These are phyloP conservation scores for Sphaceloma murrayae DNA, from an alignment of 2,329 filamentous ascomycete genomes.

Conservation along the genomic window DNA sequence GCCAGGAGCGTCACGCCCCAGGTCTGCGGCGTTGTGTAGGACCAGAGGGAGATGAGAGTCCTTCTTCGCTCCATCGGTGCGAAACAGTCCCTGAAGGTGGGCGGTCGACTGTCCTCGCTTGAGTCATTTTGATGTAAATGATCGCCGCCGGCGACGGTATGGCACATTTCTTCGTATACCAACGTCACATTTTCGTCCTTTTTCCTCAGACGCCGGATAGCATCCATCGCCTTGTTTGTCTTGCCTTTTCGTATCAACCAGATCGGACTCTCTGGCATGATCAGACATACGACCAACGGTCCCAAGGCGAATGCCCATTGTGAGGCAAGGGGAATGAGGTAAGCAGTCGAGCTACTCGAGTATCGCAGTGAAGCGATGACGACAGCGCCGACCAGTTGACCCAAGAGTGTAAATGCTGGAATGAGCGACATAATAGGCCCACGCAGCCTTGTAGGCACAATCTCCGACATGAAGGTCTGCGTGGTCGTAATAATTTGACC, in stretches of 20 bases:
- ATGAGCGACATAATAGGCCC: constrained; percentile 42
- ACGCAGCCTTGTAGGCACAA: constrained; percentile 38
- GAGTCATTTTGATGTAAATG: constrained; percentile 21
- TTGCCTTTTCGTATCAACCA: constrained; percentile 39
- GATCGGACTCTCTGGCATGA: constrained; percentile 45
- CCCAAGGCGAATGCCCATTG: constrained; percentile 39
- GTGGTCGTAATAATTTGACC: constrained; percentile 41
- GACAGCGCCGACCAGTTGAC: constrained; percentile 39
- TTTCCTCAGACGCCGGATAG: constrained; percentile 20
- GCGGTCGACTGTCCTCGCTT: constrained; percentile 12
- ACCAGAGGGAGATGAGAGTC: constrained; percentile 32
- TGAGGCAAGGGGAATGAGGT: constrained; percentile 35
- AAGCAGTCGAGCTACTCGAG: constrained; percentile 27
- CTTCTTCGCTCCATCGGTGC: constrained; percentile 28
- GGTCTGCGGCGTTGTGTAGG: constrained; percentile 28
- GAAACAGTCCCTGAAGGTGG: constrained; percentile 30
- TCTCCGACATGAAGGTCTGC: constrained; percentile 41
- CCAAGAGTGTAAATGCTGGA: constrained; percentile 41
- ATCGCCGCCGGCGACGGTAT: constrained; percentile 21
- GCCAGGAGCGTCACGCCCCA: constrained; percentile 30
- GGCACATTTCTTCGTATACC: constrained; percentile 18
- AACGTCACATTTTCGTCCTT: background rate
- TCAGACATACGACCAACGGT: constrained; percentile 35
- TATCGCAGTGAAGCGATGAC: constrained; percentile 33
- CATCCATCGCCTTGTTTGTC: constrained; percentile 27